phyloP scores from a whole-genome alignment of 2,329 filamentous ascomycete genomes.

The Colletotrichum tofieldiae region DNA sequence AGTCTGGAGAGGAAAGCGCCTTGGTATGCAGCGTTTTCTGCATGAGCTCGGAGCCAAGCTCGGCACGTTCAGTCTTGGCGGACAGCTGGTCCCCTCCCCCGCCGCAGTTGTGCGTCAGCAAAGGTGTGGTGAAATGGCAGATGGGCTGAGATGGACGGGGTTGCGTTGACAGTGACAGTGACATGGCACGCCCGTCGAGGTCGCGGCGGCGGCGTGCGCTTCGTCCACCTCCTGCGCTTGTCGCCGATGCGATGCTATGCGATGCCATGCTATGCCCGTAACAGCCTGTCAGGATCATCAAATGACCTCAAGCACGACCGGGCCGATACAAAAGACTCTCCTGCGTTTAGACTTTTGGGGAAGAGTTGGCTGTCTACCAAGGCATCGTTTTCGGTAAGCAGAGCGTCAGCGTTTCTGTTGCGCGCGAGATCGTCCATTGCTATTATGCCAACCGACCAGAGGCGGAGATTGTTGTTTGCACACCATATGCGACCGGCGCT shows the following conservation, averaged over 20 bases:
- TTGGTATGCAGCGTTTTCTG: constrained; percentile 37
- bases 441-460: neutral
- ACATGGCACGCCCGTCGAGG: constrained; percentile 12
- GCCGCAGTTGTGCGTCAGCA: constrained; percentile 24
- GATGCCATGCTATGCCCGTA: neutral
- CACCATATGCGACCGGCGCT: neutral
- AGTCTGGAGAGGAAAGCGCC: constrained; percentile 5
- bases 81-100: constrained; percentile 28
- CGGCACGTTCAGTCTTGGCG: constrained; percentile 40
- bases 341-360: neutral
- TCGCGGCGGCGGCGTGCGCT: neutral
- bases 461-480: too few species aligned
- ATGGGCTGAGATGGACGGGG: neutral
- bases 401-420: neutral
- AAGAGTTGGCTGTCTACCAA: neutral
- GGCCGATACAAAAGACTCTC: neutral
- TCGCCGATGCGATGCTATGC: neutral
- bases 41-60: constrained; percentile 42
- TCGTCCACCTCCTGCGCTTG: constrained; percentile 1
- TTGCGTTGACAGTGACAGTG: neutral
- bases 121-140: constrained; percentile 11
- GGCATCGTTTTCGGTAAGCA: constrained; percentile 1
- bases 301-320: constrained; percentile 12
- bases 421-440: neutral
- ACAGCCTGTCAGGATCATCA: constrained; percentile 5